These are phyloP conservation scores for Chamaenerion angustifolium DNA, from an alignment of 345 rosid species.

Conservation along the genomic window DNA sequence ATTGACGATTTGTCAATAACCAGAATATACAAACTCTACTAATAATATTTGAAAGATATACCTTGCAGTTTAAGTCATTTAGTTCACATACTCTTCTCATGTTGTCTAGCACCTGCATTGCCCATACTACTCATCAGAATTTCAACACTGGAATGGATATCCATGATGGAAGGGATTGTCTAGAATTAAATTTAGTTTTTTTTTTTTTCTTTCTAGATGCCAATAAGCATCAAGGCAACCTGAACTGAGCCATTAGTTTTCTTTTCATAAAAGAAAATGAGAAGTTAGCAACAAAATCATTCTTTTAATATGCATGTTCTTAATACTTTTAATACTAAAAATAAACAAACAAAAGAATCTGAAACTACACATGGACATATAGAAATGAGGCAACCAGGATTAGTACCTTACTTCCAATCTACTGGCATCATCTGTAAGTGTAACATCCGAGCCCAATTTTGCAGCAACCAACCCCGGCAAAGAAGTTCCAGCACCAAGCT, in stretches of 20 bases:
- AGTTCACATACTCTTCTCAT: slow-evolving; percentile 48
- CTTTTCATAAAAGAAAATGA: too few species aligned
- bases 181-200: too few species aligned
- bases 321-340: too few species aligned
- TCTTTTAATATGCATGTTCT: too few species aligned
- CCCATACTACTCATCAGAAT: not conserved
- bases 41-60: slow-evolving; percentile 10
- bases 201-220: too few species aligned
- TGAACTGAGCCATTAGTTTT: too few species aligned
- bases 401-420: slow-evolving; percentile 36
- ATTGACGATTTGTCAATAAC: not conserved
- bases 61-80: slow-evolving; percentile 49
- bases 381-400: not conserved
- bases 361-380: too few species aligned
- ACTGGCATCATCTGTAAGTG: slow-evolving; percentile 52
- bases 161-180: too few species aligned
- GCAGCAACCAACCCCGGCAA: slow-evolving; percentile 76
- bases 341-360: not conserved
- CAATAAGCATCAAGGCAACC: too few species aligned
- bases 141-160: too few species aligned
- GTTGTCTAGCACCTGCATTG: slow-evolving; percentile 65
- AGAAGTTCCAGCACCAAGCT: slow-evolving; percentile 82
- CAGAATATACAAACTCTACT: not conserved
- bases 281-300: too few species aligned
- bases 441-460: slow-evolving; percentile 58